Base-by-base conservation (phyloP, 257 asterid genomes). In the Perilla frutescens region DNA sequence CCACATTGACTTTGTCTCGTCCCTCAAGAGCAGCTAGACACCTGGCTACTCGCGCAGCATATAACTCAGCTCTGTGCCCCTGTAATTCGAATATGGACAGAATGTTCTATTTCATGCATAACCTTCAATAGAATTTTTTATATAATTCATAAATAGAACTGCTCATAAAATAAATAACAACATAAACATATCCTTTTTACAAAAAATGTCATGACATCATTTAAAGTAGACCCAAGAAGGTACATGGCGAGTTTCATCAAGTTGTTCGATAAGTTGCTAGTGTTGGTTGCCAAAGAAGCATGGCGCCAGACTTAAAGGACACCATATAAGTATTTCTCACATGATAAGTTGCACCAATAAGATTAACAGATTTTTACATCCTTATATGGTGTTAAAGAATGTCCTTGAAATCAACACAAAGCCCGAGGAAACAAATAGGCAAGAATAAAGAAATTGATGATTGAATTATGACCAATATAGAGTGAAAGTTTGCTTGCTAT, bases 51-150 rank as follows among this genome's bases (percentile, higher is more conserved):
- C 98, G 88, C 70, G 98, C 92, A 78, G 99, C 98, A 84, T 88
- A 95, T 56, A 95, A 77, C 79, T 95, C 99, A 73, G 98, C 97
- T 81, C 99, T 88, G 82, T 95, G 99, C 72, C 99, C 99, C 99
- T 95, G 92, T 72, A 66, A 76, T 70, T 70, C 47, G 59, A 76
- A 54, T 72, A 50, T 48, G 59, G 14, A 59, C 53, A 72, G 49
- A 65, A 73, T 62, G 36, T 37, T 48, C 48, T 73, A 31, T 26
- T 20, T 72, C 50, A 32, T 20, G 40, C 29, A 39, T 54, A 55
- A 8, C 12, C 14, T 66, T 57, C 31, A 15, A 45, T 3, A 68
- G 20, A 32, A 6, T 40, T 73, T 62, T 8, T 49, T 39, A 11
- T 44, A 62, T 15, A 68, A 26, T 37, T 41, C 26, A 73, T 40